Conservation (phyloP, 2,329 filamentous ascomycete species). For the Thielaviopsis ethacetica region DNA sequence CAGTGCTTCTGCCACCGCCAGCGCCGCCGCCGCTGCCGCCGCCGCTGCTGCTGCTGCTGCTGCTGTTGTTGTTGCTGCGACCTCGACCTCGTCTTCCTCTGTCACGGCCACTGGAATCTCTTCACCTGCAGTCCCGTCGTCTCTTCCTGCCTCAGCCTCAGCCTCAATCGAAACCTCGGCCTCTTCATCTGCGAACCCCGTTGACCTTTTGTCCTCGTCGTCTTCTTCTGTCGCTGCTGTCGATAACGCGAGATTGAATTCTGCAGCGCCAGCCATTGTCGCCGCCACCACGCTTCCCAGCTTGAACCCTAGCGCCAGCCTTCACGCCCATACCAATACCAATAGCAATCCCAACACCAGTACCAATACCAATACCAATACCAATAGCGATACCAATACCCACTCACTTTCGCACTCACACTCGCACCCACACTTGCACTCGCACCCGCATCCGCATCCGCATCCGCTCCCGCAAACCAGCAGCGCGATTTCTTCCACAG, state of each 20-base stretch:
- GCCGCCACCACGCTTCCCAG: slow-evolving; percentile 7
- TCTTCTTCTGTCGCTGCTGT: neutral
- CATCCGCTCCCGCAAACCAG: slow-evolving; percentile 4
- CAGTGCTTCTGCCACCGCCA: neutral
- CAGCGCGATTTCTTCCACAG: slow-evolving; percentile 10
- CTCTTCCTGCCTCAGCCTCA: neutral
- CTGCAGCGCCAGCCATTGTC: neutral
- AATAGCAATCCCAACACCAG: neutral
- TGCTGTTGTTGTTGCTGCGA: slow-evolving; percentile 5
- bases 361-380: too few relatives aligned
- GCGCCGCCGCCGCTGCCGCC: slow-evolving; percentile 33
- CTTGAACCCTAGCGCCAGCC: slow-evolving; percentile 7
- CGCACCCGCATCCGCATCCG: neutral
- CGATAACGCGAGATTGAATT: neutral
- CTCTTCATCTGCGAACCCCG: neutral
- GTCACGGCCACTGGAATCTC: neutral
- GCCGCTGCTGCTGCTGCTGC: slow-evolving; percentile 43
- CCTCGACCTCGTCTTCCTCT: slow-evolving; percentile 1
- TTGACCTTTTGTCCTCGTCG: neutral
- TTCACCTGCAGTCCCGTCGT: neutral
- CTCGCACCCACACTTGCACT: neutral
- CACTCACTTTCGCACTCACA: neutral
- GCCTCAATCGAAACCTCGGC: neutral
- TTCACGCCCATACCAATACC: neutral
- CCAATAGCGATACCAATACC: neutral